Evolutionary conservation across 208 protist species (phyloP).

Genomic region (Acanthamoeba royreba): DNA sequence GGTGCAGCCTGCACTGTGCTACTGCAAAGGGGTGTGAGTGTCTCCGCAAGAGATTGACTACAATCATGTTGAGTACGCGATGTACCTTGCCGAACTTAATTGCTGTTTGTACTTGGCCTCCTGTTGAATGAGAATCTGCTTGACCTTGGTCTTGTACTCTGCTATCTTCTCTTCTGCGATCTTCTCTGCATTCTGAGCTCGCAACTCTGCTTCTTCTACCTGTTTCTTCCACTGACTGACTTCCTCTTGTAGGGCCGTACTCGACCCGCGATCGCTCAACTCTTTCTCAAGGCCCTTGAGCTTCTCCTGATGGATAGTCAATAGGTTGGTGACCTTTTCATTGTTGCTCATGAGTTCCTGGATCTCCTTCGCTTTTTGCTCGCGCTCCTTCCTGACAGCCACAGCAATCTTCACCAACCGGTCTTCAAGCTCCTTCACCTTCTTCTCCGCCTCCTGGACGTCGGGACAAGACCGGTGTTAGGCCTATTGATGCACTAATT

Average conservation of each 20-base stretch:
- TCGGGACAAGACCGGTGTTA: neutral
- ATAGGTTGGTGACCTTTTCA: neutral
- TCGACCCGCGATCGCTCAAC: neutral
- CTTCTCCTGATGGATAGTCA: neutral
- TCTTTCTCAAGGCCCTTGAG: neutral
- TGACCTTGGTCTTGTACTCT: neutral
- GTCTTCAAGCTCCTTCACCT: neutral
- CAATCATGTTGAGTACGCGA: too few species aligned
- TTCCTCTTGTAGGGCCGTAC: neutral
- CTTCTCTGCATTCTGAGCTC: neutral
- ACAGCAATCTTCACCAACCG: neutral
- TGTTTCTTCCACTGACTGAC: neutral
- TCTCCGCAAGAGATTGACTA: too few species aligned
- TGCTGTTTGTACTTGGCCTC: neutral
- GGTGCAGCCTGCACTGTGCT: neutral
- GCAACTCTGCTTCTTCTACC: neutral
- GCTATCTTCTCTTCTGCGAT: neutral
- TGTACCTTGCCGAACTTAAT: too few species aligned
- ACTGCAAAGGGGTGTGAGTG: too few species aligned
- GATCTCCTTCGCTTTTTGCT: neutral
- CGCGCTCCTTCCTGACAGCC: neutral
- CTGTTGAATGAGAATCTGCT: neutral
- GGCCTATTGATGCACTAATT: too few species aligned
- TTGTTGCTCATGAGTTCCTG: neutral
- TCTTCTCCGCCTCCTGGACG: neutral